Percentiles rank a stretch among this genome's conserved stretches.
Conservation (phyloP, 2,329 filamentous ascomycete species). For the Pestalotiopsis sp. region DNA sequence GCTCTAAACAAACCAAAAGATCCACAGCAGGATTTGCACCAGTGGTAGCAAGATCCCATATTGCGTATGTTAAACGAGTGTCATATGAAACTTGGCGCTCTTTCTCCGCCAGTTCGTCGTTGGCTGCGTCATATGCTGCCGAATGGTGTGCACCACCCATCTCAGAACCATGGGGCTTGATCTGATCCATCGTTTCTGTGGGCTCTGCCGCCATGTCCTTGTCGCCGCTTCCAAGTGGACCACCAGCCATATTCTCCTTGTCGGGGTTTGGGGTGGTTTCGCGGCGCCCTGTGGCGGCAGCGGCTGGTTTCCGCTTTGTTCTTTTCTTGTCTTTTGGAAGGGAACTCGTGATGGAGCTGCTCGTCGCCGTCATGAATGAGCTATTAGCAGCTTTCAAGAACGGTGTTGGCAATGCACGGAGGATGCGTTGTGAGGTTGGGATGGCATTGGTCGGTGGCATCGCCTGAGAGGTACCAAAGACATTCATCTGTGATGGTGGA, state of each 20-base stretch:
- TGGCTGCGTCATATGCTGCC: conserved; percentile 52
- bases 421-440: conserved; percentile 87
- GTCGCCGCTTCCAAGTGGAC: conserved; percentile 24
- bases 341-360: conserved; percentile 79
- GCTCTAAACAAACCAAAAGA: conserved; percentile 87
- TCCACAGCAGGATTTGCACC: conserved; percentile 94
- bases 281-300: conserved; percentile 34
- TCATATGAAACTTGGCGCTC: conserved; percentile 80
- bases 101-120: conserved; percentile 66
- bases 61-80: conserved; percentile 82
- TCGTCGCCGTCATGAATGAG: conserved; percentile 91
- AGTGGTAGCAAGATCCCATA: conserved; percentile 90
- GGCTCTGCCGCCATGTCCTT: conserved; percentile 29
- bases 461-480: conserved; percentile 72
- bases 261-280: conserved; percentile 43
- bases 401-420: conserved; percentile 86
- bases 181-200: conserved; percentile 53
- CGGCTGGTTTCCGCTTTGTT: conserved; percentile 60
- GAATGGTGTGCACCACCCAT: conserved; percentile 24
- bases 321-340: conserved; percentile 66
- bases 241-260: conserved; percentile 49
- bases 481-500: conserved; percentile 88
- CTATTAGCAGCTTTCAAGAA: conserved; percentile 94
- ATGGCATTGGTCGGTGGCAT: conserved; percentile 82
- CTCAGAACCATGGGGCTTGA: conserved; percentile 34